These are phyloP conservation scores for Auricularia sp. DNA, from an alignment of 768 basidiomycete genomes.

Conservation along the genomic window DNA sequence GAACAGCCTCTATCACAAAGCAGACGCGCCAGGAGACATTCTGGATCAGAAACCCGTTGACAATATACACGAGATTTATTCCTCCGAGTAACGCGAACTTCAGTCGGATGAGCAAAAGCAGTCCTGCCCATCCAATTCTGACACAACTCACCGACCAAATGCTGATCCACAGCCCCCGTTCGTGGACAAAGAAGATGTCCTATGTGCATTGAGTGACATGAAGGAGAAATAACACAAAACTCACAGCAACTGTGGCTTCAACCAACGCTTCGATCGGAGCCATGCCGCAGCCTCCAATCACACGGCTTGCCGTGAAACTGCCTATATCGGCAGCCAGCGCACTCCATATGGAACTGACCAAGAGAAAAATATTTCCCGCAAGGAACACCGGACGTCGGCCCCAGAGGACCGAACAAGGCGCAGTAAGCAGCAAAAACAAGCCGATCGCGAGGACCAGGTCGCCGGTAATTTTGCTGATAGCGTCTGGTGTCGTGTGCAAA, in stretches of 20 bases:
- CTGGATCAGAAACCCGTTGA: slow-evolving; percentile 10
- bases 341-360: too few species aligned
- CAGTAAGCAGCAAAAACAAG: slow-evolving; percentile 9
- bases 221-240: background rate
- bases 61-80: slow-evolving; percentile 8
- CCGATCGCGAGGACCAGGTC: slow-evolving; percentile 10
- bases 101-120: too few species aligned
- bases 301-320: slow-evolving; percentile 8
- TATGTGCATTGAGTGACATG: background rate
- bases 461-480: slow-evolving; percentile 9
- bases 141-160: slow-evolving; percentile 7
- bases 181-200: slow-evolving; percentile 12
- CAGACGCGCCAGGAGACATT: slow-evolving; percentile 9
- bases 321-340: too few species aligned
- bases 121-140: background rate
- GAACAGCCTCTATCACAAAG: slow-evolving; percentile 7
- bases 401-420: slow-evolving; percentile 10
- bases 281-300: slow-evolving; percentile 11
- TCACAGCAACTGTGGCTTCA: slow-evolving; percentile 10
- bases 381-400: slow-evolving; percentile 10
- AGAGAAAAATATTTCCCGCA: too few species aligned
- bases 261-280: slow-evolving; percentile 12
- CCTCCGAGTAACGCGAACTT: slow-evolving; percentile 8
- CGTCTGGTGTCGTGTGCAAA: slow-evolving; percentile 6
- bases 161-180: slow-evolving; percentile 9